A percentile compares a stretch with the other conserved stretches of the same genome.
Evolutionary conservation across 2,329 filamentous ascomycete species (phyloP).

Genomic region (Scedosporium dehoogii): DNA sequence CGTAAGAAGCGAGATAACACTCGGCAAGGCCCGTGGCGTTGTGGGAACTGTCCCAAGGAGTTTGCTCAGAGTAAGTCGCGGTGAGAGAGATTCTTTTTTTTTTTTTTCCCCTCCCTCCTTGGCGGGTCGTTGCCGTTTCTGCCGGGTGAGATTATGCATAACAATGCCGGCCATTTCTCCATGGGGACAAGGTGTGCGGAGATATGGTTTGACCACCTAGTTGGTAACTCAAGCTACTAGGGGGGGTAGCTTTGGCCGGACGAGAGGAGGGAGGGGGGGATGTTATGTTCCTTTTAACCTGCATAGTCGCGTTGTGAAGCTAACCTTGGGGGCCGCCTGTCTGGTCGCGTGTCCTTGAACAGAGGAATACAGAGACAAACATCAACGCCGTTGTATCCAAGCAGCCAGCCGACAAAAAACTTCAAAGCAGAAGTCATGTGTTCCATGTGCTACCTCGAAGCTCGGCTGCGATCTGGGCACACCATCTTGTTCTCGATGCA

Average conservation of each 20-base stretch:
- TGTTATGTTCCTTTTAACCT: background rate
- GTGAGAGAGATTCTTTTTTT: background rate
- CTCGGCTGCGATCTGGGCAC: background rate
- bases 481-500: conserved; percentile 5
- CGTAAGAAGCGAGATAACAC: conserved; percentile 1
- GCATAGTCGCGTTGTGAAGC: background rate
- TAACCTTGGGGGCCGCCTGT: background rate
- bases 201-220: too few species aligned
- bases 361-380: background rate
- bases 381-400: background rate
- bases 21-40: background rate
- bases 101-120: background rate
- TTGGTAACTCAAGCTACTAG: too few species aligned
- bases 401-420: background rate
- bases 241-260: too few species aligned
- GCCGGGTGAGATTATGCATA: background rate
- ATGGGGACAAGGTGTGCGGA: too few species aligned
- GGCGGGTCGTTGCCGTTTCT: background rate
- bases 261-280: background rate
- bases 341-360: background rate
- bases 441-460: conserved; percentile 4
- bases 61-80: background rate
- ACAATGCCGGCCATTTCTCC: too few species aligned
- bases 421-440: conserved; percentile 7
- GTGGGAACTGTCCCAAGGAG: conserved; percentile 1